Evolutionary conservation across 768 basidiomycete genomes (phyloP), one percentile per base, ranked within the genome.

Genomic region (Lentinula raphanica): DNA sequence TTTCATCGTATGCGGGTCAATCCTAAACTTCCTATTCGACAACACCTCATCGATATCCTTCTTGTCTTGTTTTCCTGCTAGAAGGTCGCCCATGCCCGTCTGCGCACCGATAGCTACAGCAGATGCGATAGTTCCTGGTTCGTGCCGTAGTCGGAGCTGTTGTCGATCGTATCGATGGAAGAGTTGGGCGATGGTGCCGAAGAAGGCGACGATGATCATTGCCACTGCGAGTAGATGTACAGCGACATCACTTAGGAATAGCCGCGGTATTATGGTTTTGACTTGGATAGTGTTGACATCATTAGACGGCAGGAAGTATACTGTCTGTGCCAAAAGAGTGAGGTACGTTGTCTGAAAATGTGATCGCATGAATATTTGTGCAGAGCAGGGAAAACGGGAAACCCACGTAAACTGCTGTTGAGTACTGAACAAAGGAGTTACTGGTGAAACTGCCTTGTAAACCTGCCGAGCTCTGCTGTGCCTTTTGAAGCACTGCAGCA

Each of bases 121-220:
- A 11, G 80, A 79, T 21, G 80, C 82, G 53, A 84, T 79, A 4
- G 83, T 83, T 17, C 82, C 80, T 0, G 80, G 80, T 49, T 74
- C 69, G 60, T 81, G 79, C 29, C 70, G 71, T 31, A 84, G 70
- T 17, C 69, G 70, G 28, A 85, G 71, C 42, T 71, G 65, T 8
- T 73, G 72, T 7, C 82, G 76, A 38, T 78, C 77, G 46, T 63
- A 60, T 25, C 74, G 69, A 64, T 84, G 83, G 60, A 77, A 71
- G 17, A 81, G 56, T 39, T 83, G 80, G 48, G 83, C 70, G 28
- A 79, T 62, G 12, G 74, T 67, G 5, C 68, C 77, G 48, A 72
- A 71, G 45, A 80, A 21, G 0, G 79, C 79, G 29, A 83, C 72
- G 1, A 79, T 54, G 25, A 83, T 48, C 70, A 83, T 67, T 7